Conservation (phyloP, 208 protist species). For the Acanthamoeba culbertsoni region DNA sequence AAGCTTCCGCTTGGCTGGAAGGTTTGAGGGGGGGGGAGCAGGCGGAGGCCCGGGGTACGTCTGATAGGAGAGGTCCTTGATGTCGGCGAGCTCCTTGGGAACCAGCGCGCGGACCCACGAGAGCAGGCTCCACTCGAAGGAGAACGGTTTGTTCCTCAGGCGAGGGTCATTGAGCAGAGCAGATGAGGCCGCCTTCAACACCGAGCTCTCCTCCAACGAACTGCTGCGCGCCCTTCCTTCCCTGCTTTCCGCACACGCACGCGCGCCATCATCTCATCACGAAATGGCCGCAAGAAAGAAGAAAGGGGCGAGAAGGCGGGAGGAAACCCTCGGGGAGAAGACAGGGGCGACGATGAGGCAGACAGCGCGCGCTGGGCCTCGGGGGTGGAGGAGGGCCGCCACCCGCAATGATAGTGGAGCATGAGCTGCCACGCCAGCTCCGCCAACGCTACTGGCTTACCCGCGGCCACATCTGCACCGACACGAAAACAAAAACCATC, state of each 20-base stretch:
- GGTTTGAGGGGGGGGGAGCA: background rate
- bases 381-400: background rate
- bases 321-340: background rate
- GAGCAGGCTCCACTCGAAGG: background rate
- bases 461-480: background rate
- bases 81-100: background rate
- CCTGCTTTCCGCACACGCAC: background rate
- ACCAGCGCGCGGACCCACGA: background rate
- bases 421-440: background rate
- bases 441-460: background rate
- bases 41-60: background rate
- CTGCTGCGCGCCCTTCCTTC: background rate
- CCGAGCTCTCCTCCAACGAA: background rate
- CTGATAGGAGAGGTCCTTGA: background rate
- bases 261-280: too few species aligned
- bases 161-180: background rate
- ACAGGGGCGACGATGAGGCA: background rate
- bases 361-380: background rate
- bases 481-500: background rate
- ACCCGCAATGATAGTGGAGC: conserved; percentile 19
- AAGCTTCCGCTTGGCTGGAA: too few species aligned
- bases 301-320: background rate
- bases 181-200: background rate
- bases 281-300: too few species aligned
- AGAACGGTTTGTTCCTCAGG: background rate